Base-by-base conservation (phyloP, 176 grass and related monocot genomes). In the Elaeis guineensis region DNA sequence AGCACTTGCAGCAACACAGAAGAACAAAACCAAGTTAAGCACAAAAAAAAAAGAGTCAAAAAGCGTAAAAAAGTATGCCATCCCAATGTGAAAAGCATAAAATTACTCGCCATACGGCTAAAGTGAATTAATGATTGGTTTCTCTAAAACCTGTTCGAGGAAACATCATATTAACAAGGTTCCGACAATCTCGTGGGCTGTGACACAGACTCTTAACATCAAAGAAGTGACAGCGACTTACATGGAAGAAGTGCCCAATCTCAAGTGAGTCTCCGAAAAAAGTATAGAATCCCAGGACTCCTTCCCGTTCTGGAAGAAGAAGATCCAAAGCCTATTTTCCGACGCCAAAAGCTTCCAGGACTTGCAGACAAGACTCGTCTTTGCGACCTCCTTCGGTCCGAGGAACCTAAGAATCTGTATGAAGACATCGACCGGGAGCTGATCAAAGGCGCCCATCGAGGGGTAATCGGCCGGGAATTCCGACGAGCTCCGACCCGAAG, bases 201-300 rank as follows among this genome's bases (percentile, higher is more conserved):
- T 5, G 5, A 30, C 28, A 30, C 28, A 30, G 28, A 30, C 28
- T 30, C 5, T 30, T 5, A 30, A 30, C 28, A 30, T 9, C 9
- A 44, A 44, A 44, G 35, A 44, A 12, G 35, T 44, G 35, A 44
- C 35, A 14, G 21, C 49, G 12, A 29, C 17, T 69, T 77, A 90
- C 87, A 57, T 69, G 28, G 55, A 63, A 56, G 65, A 67, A 24
- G 17, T 20, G 6, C 78, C 78, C 9, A 69, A 24, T 12, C 71
- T 56, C 50, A 97, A 74, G 54, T 91, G 87, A 52, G 87, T 91
- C 84, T 97, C 92, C 6, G 92, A 76, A 73, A 97, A 97, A 24
- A 82, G 68, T 50, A 91, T 69, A 61, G 71, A 75, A 66, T 97
- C 84, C 92, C 87, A 97, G 17, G 78, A 77, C 26, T 85, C 87